Evolutionary conservation across 768 basidiomycete genomes (phyloP), one percentile per base, ranked within the genome.

Genomic region (Peribolospora kevripleyi): DNA sequence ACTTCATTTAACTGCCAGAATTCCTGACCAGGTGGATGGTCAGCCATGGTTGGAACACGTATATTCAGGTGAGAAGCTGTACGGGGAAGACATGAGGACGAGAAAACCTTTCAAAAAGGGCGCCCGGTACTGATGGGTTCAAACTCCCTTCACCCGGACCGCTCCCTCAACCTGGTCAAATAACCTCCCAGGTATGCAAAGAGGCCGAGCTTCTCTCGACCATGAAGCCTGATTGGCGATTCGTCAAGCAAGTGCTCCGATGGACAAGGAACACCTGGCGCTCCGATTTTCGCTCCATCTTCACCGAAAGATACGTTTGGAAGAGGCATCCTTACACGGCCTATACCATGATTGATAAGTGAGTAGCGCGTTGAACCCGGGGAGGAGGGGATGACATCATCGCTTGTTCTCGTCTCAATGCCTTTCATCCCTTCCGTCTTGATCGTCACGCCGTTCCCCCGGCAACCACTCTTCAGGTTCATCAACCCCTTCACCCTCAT

Each of bases 1-100:
- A 25, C 25, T 25, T 25, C 25, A 25, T 25, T 25, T 25, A 25
- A 25, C 25, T 25, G 25, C 25, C 25, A 25, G 25, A 91, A 68
- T 91, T 86, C 70, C 70, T 91, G 65, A 95, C 88, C 13, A 72
- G 87, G 48, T 91, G 88, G 87, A 87, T 90, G 84, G 87, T 91
- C 57, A 80, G 78, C 64, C 86, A 90, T 63, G 85, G 86, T 11
- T 91, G 88, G 87, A 81, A 74, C 66, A 90, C 85, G n/a, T 88
- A 85, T 65, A 83, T 90, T 41, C 84, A 86, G 65, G 25, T 25
- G 25, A 25, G 25, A 25, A 25, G 25, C 25, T 25, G 25, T 25
- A 25, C 25, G 25, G 25, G 25, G 25, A 25, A 25, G 25, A 25
- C 25, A 25, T 25, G 25, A 25, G 25, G 25, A 25, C 25, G 25